These are phyloP conservation scores for Mixia osmundae DNA, from an alignment of 1,284 basidiomycete species.

Conservation along the genomic window DNA sequence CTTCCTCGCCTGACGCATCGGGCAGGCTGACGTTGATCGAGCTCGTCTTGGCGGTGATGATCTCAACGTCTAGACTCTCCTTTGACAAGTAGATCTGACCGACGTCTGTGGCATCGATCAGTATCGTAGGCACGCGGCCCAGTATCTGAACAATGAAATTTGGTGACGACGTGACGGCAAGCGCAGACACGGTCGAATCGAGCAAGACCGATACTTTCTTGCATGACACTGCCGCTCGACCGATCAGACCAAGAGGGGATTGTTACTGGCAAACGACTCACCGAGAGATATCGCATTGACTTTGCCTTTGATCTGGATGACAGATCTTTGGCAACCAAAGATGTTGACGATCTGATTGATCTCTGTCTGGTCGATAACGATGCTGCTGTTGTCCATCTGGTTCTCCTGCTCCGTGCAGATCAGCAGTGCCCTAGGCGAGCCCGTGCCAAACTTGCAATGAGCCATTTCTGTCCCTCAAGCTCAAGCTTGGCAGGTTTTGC, in stretches of 20 bases:
- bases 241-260: conserved; percentile 1
- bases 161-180: conserved; percentile 70
- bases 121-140: conserved; percentile 69
- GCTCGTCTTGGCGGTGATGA: conserved; percentile 87
- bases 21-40: conserved; percentile 81
- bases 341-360: conserved; percentile 71
- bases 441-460: conserved; percentile 37
- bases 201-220: conserved; percentile 69
- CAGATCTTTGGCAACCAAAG: conserved; percentile 76
- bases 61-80: conserved; percentile 52
- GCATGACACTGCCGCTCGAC: conserved; percentile 44
- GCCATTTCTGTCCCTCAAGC: conserved; percentile 84
- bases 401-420: conserved; percentile 42
- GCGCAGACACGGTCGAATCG: conserved; percentile 70
- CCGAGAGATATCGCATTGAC: conserved; percentile 80
- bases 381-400: conserved; percentile 54
- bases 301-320: conserved; percentile 73
- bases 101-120: conserved; percentile 81
- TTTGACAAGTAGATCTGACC: conserved; percentile 87
- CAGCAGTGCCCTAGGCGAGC: neutral
- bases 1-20: conserved; percentile 65
- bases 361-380: conserved; percentile 56
- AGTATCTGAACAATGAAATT: conserved; percentile 85
- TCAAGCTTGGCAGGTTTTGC: conserved; percentile 73
- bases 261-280: conserved; percentile 26